phyloP scores from a whole-genome alignment of 306 rosid genomes.

The Sicyos edulis region DNA sequence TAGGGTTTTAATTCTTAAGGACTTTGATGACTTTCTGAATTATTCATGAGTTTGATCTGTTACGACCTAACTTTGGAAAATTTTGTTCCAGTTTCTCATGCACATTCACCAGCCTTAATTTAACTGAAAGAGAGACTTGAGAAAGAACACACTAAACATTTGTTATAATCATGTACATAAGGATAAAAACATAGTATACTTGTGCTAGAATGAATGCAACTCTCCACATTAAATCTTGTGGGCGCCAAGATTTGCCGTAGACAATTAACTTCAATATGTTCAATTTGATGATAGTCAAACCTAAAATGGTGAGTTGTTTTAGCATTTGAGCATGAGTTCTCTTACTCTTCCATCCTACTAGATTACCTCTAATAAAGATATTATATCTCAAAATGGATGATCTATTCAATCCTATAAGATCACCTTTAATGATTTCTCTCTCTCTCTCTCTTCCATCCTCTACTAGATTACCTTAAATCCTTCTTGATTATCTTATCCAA shows the following conservation, averaged over 20 bases:
- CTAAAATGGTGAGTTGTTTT: background rate
- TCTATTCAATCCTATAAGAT: background rate
- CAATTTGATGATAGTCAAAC: background rate
- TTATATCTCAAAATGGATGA: background rate
- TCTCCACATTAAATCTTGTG: background rate
- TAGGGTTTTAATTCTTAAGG: background rate
- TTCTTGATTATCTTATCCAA: no score
- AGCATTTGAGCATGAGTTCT: conserved; percentile 1
- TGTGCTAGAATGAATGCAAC: background rate
- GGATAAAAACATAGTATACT: background rate
- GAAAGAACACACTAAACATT: background rate
- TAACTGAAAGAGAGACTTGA: conserved; percentile 11
- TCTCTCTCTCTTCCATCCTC: no score
- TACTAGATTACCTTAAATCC: background rate
- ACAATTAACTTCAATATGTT: background rate
- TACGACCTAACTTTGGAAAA: background rate
- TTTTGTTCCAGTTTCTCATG: background rate
- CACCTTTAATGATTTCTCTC: no score
- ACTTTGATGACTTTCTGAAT: background rate
- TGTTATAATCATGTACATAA: background rate
- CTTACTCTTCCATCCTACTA: background rate
- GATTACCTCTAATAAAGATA: background rate
- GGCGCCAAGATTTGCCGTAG: background rate
- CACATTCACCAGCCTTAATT: background rate
- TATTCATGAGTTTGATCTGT: background rate